These are phyloP conservation scores for Diplodia sapinea DNA, from an alignment of 2,329 filamentous ascomycete species.

Conservation along the genomic window DNA sequence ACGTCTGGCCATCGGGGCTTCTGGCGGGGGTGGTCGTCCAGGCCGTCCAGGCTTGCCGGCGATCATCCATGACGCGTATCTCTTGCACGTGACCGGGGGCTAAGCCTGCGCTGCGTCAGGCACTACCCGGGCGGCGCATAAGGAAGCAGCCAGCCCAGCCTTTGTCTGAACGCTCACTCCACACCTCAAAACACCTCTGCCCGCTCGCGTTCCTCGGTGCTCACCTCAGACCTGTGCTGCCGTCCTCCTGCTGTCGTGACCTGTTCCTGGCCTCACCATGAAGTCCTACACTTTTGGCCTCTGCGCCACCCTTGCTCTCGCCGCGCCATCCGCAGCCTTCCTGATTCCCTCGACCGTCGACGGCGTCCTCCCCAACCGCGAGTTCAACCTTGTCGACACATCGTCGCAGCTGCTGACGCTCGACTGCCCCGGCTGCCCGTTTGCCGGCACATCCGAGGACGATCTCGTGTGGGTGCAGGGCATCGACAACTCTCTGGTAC, in stretches of 20 bases:
- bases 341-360: conserved; percentile 33
- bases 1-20: conserved; percentile 9
- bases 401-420: conserved; percentile 42
- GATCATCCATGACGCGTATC: conserved; percentile 26
- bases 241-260: conserved; percentile 29
- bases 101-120: conserved; percentile 14
- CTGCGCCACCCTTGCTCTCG: conserved; percentile 45
- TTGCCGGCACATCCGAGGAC: conserved; percentile 30
- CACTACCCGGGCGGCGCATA: conserved; percentile 10
- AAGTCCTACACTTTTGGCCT: conserved; percentile 42
- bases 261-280: conserved; percentile 38
- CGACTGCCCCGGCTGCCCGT: conserved; percentile 45
- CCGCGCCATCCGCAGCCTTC: conserved; percentile 33
- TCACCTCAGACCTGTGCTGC: conserved; percentile 31
- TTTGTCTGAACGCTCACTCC: conserved; percentile 24
- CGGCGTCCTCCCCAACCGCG: conserved; percentile 38
- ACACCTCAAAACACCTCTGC: conserved; percentile 13
- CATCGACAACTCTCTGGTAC: conserved; percentile 45
- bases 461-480: conserved; percentile 41
- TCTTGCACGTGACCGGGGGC: conserved; percentile 21
- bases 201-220: conserved; percentile 30
- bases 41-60: background rate
- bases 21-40: background rate
- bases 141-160: conserved; percentile 15
- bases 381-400: conserved; percentile 38